These are phyloP conservation scores for Schoenoplectus triqueter DNA, from an alignment of 202 grass and related monocot genomes.

Conservation along the genomic window DNA sequence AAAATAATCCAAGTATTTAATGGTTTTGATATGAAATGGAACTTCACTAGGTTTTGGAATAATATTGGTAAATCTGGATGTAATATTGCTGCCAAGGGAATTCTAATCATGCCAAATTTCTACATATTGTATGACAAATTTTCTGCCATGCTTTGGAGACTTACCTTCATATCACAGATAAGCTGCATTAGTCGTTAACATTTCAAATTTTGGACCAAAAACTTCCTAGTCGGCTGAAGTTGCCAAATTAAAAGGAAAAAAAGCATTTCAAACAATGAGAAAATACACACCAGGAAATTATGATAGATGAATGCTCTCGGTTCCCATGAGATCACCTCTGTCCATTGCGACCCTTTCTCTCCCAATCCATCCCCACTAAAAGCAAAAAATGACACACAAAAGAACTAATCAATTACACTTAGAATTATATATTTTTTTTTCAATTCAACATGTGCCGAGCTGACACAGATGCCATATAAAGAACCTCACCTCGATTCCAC, in stretches of 20 bases:
- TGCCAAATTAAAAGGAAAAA: not conserved
- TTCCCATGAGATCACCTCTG: conserved; percentile 93
- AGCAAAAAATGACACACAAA: conserved; percentile 5
- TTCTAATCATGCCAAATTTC: conserved; percentile 1
- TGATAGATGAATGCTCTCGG: conserved; percentile 88
- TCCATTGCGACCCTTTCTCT: conserved; percentile 79
- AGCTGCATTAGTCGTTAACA: not conserved
- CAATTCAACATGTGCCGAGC: not conserved
- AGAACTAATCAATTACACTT: conserved; percentile 31
- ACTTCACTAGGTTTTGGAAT: conserved; percentile 8
- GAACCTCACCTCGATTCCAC: conserved; percentile 46
- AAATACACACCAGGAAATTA: conserved; percentile 67
- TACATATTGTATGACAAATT: not conserved
- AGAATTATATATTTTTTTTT: conserved; percentile 23
- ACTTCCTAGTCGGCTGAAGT: not conserved
- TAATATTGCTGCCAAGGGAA: conserved; percentile 2
- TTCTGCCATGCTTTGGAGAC: too few species aligned
- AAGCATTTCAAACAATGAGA: not conserved
- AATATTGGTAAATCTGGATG: conserved; percentile 18
- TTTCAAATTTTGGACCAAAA: conserved; percentile 20
- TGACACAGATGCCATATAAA: not conserved
- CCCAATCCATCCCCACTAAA: conserved; percentile 65
- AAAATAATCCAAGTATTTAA: conserved; percentile 34
- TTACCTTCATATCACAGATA: conserved; percentile 22
- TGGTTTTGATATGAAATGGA: conserved; percentile 11